A percentile compares a stretch with the other conserved stretches of the same genome.
Conservation (phyloP, 1,139 yeast species). For the Kodamaea derodonti region DNA sequence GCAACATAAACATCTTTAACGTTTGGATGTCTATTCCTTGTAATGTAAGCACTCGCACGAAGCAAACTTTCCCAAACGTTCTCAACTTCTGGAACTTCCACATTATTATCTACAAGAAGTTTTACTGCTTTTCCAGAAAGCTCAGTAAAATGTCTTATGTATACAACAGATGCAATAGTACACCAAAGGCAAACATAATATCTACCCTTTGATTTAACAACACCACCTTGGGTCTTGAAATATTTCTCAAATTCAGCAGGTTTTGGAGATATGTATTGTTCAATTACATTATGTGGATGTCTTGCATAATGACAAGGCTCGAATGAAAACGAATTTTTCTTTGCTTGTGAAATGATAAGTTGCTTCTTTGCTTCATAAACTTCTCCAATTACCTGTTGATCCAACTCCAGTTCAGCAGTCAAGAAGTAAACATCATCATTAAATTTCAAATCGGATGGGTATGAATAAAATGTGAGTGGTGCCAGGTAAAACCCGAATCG, state of each 20-base stretch:
- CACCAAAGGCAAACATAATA: constrained; percentile 3
- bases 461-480: constrained; percentile 34
- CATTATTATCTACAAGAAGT: neutral
- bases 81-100: neutral
- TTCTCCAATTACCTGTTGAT: neutral
- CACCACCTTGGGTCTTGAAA: constrained; percentile 1
- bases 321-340: neutral
- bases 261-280: neutral
- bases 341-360: neutral
- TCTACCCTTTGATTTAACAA: neutral
- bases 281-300: neutral
- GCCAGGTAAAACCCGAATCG: constrained; percentile 37
- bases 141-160: constrained; percentile 2
- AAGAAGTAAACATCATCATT: neutral
- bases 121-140: constrained; percentile 1
- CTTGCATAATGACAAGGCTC: neutral
- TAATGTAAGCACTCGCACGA: constrained; percentile 2
- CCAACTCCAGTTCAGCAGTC: neutral
- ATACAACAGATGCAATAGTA: constrained; percentile 2
- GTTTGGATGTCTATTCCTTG: constrained; percentile 2
- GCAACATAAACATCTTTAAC: constrained; percentile 1
- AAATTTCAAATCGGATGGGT: constrained; percentile 20
- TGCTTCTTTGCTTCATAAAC: neutral
- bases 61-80: constrained; percentile 2
- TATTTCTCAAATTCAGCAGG: constrained; percentile 1